Conservation (phyloP, 225 moss, liverwort and hornwort species). For the Polytrichum formosum region DNA sequence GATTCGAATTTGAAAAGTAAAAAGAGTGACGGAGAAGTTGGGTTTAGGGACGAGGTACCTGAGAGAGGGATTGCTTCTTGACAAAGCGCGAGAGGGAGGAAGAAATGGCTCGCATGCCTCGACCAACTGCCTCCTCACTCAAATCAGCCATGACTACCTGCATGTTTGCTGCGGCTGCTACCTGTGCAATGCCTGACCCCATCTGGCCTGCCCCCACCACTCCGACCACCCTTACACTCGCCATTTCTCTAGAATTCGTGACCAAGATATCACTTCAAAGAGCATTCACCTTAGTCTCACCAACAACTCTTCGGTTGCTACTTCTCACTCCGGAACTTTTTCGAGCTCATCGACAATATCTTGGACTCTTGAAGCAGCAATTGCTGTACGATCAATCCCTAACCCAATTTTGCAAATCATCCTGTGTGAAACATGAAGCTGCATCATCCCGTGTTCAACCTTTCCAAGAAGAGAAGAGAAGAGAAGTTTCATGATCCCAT, state of each 20-base stretch:
- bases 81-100: constrained; percentile 77
- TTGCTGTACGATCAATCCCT: too few species aligned
- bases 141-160: constrained; percentile 82
- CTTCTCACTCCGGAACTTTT: too few species aligned
- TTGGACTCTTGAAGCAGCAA: too few species aligned
- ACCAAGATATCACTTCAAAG: background rate
- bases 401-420: too few species aligned
- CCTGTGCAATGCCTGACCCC: constrained; percentile 93
- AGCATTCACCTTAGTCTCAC: too few species aligned
- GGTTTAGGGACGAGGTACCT: constrained; percentile 39
- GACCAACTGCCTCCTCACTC: constrained; percentile 61
- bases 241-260: constrained; percentile 35
- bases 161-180: constrained; percentile 71
- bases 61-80: constrained; percentile 69
- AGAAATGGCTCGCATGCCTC: constrained; percentile 78
- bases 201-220: constrained; percentile 98
- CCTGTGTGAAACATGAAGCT: too few species aligned
- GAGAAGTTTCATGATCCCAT: too few species aligned
- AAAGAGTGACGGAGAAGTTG: background rate
- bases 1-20: too few species aligned
- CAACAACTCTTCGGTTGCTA: too few species aligned
- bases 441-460: too few species aligned
- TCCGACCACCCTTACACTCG: constrained; percentile 66
- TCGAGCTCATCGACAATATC: too few species aligned
- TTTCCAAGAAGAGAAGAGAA: too few species aligned